Evolutionary conservation across 441 rosid genomes (phyloP).

Genomic region (Jatropha multifida): DNA sequence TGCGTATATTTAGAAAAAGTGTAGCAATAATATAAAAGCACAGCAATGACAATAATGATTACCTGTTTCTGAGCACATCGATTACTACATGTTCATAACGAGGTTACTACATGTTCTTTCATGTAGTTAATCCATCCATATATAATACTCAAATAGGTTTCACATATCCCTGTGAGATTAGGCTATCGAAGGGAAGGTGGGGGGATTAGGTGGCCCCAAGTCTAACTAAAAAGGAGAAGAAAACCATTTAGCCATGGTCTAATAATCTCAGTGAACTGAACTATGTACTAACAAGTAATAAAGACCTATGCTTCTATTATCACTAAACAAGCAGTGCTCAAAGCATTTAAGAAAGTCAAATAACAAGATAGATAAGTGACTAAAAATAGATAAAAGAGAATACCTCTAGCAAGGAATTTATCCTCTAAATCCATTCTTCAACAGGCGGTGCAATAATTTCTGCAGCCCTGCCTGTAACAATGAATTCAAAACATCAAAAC

Average conservation of each 20-base stretch:
- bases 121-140: neutral
- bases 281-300: neutral
- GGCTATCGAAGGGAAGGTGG: neutral
- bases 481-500: slow-evolving; percentile 18
- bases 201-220: neutral
- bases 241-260: neutral
- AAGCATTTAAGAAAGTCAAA: slow-evolving; percentile 9
- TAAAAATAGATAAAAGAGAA: slow-evolving; percentile 18
- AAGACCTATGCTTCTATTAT: neutral
- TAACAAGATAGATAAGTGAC: neutral
- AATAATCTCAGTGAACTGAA: slow-evolving; percentile 1
- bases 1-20: too few species aligned
- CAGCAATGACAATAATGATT: too few species aligned
- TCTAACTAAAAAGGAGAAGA: neutral
- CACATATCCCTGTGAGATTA: neutral
- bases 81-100: neutral
- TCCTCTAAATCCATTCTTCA: slow-evolving; percentile 53
- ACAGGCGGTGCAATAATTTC: slow-evolving; percentile 25
- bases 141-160: neutral
- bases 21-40: too few species aligned
- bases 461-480: slow-evolving; percentile 35
- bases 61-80: too few species aligned
- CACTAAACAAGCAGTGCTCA: neutral
- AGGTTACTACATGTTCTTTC: neutral
- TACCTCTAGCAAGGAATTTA: slow-evolving; percentile 49